Evolutionary conservation across 108 stramenopile species (phyloP).

Genomic region (Cyclotella sp.): DNA sequence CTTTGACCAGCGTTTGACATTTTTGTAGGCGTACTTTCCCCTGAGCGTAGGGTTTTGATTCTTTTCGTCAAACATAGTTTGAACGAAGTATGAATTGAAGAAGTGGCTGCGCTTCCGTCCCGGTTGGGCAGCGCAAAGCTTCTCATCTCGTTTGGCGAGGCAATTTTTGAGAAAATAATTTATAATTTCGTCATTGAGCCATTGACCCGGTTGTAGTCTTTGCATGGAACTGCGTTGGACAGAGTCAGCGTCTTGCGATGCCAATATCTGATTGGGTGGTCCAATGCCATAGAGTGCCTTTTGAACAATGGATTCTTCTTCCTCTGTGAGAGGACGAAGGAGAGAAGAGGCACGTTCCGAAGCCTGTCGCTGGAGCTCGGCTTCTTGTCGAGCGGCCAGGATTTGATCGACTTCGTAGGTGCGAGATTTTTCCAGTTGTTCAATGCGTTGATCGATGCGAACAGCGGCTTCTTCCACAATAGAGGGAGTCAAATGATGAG

Average conservation of each 20-base stretch:
- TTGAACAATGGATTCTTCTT: constrained; percentile 64
- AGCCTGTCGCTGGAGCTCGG: constrained; percentile 59
- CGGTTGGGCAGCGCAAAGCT: constrained; percentile 66
- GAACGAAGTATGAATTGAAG: constrained; percentile 96
- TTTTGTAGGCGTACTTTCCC: constrained; percentile 89
- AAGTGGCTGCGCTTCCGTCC: constrained; percentile 82
- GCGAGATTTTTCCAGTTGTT: constrained; percentile 8
- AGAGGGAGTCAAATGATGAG: constrained; percentile 9
- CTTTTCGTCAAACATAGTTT: constrained; percentile 88
- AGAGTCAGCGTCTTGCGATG: constrained; percentile 68
- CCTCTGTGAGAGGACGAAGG: constrained; percentile 68
- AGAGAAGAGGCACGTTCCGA: constrained; percentile 57
- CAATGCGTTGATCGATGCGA: constrained; percentile 15
- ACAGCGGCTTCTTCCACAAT: constrained; percentile 1
- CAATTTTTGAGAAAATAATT: constrained; percentile 91
- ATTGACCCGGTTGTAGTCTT: constrained; percentile 73
- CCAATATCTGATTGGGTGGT: constrained; percentile 58
- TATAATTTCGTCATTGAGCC: constrained; percentile 98
- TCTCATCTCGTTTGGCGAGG: constrained; percentile 81
- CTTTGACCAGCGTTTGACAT: constrained; percentile 93
- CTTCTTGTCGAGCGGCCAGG: constrained; percentile 26
- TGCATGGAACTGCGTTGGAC: constrained; percentile 74
- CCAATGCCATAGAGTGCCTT: constrained; percentile 64
- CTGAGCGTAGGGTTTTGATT: constrained; percentile 43
- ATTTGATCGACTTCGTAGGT: constrained; percentile 17